These are phyloP conservation scores for Aspergillus wentii DNA, from an alignment of 495 filamentous ascomycete genomes.

Conservation along the genomic window DNA sequence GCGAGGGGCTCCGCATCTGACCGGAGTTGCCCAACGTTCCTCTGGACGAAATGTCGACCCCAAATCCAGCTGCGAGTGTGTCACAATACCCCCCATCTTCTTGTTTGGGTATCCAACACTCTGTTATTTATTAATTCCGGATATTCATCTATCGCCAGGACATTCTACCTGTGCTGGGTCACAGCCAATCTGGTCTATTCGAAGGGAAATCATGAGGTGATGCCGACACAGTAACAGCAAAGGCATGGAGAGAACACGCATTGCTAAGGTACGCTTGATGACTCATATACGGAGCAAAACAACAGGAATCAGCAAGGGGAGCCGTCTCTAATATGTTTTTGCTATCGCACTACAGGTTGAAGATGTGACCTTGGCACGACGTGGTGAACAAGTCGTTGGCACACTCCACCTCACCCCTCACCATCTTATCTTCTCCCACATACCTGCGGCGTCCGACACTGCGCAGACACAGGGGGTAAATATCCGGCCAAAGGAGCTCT, in stretches of 20 bases:
- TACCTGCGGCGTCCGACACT: conserved; percentile 32
- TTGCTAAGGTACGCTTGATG: conserved; percentile 43
- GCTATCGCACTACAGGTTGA: conserved; percentile 51
- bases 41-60: no score
- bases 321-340: no score
- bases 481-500: conserved; percentile 65
- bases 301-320: background rate
- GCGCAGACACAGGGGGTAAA: conserved; percentile 25
- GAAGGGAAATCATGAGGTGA: conserved; percentile 28
- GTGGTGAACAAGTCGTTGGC: conserved; percentile 55
- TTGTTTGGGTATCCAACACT: no score
- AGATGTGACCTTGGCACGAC: conserved; percentile 58
- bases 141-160: background rate
- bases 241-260: conserved; percentile 54
- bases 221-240: conserved; percentile 30
- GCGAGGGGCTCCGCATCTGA: conserved; percentile 21
- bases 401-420: conserved; percentile 61
- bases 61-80: no score
- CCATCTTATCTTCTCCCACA: conserved; percentile 59
- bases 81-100: no score
- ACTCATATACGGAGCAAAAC: conserved; percentile 1
- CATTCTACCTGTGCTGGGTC: background rate
- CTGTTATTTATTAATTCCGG: no score
- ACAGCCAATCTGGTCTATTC: conserved; percentile 2
- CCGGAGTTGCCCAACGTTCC: conserved; percentile 11